A percentile compares a stretch with the other conserved stretches of the same genome.
phyloP scores from a whole-genome alignment of 768 basidiomycete genomes.

The Termitomyces sp. region DNA sequence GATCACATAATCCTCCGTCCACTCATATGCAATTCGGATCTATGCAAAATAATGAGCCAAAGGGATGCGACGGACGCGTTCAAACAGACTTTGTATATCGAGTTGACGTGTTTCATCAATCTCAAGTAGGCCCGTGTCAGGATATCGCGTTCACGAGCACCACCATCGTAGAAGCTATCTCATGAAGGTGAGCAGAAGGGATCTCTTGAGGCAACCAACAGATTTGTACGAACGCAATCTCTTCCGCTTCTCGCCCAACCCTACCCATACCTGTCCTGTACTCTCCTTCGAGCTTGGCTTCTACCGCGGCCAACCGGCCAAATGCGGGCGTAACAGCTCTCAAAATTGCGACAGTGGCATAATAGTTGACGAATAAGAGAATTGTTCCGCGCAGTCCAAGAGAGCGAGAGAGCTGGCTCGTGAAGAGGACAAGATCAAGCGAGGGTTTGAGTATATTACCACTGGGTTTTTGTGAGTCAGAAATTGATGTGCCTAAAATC shows the following conservation, averaged over 20 bases:
- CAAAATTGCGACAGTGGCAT: constrained; percentile 79
- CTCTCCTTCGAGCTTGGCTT: constrained; percentile 87
- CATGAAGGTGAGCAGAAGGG: background rate
- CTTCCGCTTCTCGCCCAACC: constrained; percentile 86
- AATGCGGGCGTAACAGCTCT: constrained; percentile 89
- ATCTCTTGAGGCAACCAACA: background rate
- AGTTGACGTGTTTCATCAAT: constrained; percentile 86
- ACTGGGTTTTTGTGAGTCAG: constrained; percentile 32
- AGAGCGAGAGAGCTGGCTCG: constrained; percentile 82
- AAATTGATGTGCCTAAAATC: background rate
- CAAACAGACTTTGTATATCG: constrained; percentile 73
- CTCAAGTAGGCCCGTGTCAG: constrained; percentile 72
- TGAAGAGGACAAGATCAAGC: constrained; percentile 88
- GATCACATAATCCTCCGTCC: constrained; percentile 97
- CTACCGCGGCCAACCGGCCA: constrained; percentile 82
- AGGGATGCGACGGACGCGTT: background rate
- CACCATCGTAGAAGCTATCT: constrained; percentile 87
- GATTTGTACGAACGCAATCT: constrained; percentile 68
- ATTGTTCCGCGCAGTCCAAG: constrained; percentile 83
- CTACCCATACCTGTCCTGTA: constrained; percentile 85
- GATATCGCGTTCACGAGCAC: constrained; percentile 77
- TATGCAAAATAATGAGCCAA: constrained; percentile 20
- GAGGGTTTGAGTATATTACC: constrained; percentile 93
- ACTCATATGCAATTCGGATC: constrained; percentile 90
- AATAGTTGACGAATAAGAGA: constrained; percentile 80